These are phyloP conservation scores for Venturia aucupariae DNA, from an alignment of 2,329 filamentous ascomycete genomes.

Conservation along the genomic window DNA sequence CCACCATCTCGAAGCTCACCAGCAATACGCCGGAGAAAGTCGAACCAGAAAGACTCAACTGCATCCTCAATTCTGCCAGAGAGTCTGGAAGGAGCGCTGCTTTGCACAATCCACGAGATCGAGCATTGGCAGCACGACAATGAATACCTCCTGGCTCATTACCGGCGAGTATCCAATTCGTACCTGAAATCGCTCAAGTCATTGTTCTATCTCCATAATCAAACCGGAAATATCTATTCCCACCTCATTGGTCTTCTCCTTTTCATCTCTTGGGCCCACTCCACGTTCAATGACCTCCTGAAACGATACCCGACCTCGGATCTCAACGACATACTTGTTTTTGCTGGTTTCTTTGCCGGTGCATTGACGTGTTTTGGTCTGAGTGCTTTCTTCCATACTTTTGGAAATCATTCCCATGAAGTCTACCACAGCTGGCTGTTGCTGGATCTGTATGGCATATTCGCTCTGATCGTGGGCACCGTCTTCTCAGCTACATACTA, in stretches of 20 bases:
- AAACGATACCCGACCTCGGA: conserved; percentile 10
- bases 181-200: conserved; percentile 45
- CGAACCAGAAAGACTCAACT: background rate
- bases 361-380: conserved; percentile 37
- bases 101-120: conserved; percentile 5
- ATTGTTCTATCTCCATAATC: conserved; percentile 51
- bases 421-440: conserved; percentile 47
- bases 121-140: conserved; percentile 41
- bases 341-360: conserved; percentile 30
- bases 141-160: conserved; percentile 52
- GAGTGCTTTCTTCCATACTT: conserved; percentile 66
- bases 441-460: conserved; percentile 10
- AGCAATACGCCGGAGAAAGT: background rate
- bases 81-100: background rate
- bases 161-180: conserved; percentile 49
- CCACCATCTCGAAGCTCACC: background rate
- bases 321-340: conserved; percentile 27
- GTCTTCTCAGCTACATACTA: conserved; percentile 12
- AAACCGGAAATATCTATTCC: conserved; percentile 56
- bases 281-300: conserved; percentile 1
- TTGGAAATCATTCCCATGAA: conserved; percentile 71
- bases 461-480: conserved; percentile 6
- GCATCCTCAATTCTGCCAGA: background rate
- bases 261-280: background rate
- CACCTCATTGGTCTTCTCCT: conserved; percentile 36